Evolutionary conservation across 2,329 filamentous ascomycete species (phyloP), one percentile per base, ranked within the genome.

Genomic region (Chaetoscypha palmicola): DNA sequence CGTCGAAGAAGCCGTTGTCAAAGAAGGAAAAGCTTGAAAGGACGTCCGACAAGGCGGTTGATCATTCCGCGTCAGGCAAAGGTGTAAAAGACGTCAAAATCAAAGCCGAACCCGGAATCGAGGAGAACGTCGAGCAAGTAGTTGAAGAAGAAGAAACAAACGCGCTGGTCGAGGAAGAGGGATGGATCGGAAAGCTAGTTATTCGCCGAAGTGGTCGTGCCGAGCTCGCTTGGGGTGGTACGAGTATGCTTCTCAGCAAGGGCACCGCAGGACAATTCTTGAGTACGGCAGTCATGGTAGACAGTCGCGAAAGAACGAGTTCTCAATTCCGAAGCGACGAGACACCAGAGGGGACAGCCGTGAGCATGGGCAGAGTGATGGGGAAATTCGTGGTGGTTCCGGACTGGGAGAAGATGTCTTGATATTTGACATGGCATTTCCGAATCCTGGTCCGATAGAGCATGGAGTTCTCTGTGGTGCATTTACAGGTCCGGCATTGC

Each of bases 301-400:
- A 81, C 57, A 69, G 77, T 58, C 62, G 69, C 3, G 60, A 63
- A 32, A 53, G 52, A 33, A 62, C 47, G 24, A n/a, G 46, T 14
- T 10, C 22, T 16, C 7, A n/a, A 9, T 12, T 9, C 14, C 24
- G 14, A 8, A 46, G 51, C 26, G 42, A 53, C 32, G 43, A 66
- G 21, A 62, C 41, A n/a, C 49, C 45, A 7, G 55, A 68, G 31
- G 77, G 76, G 14, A 68, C 68, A 37, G 74, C 74, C 22, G 72
- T 74, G 45, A 76, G 76, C 36, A 79, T 83, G 75, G 79, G 79
- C 38, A 72, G 74, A 56, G 71, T 83, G 46, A 73, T 76, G 67
- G 77, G 76, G 38, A 74, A 76, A 48, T 81, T 81, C 59, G 70
- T 77, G 14, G 64, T 79, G 14, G 75, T 74, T 20, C 77, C 77